A percentile compares a stretch with the other conserved stretches of the same genome.
phyloP scores from a whole-genome alignment of 495 filamentous ascomycete species.

The Glonium stellatum region DNA sequence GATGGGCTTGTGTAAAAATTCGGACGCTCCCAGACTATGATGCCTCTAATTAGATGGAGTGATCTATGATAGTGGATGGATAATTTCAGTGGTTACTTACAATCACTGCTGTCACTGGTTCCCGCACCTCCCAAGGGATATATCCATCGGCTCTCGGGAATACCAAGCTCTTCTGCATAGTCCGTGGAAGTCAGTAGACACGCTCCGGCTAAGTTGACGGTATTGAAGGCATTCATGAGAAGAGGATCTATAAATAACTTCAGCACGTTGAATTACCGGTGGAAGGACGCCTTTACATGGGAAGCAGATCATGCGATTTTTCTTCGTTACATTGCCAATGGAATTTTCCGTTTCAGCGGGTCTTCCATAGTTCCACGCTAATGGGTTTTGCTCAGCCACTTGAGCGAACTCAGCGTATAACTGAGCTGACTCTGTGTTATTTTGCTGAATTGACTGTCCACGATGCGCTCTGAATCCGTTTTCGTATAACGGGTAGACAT shows the following conservation, averaged over 20 bases:
- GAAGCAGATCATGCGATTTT: conserved; percentile 50
- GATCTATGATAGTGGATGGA: not conserved
- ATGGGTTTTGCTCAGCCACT: conserved; percentile 40
- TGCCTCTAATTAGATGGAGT: not conserved
- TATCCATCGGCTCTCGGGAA: conserved; percentile 47
- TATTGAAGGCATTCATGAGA: conserved; percentile 57
- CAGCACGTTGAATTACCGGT: not conserved
- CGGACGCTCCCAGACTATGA: conserved; percentile 48
- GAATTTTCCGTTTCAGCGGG: conserved; percentile 32
- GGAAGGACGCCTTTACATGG: conserved; percentile 38
- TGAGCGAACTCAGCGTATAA: conserved; percentile 47
- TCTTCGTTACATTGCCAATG: conserved; percentile 43
- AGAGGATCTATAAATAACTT: conserved; percentile 44
- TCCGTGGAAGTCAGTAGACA: conserved; percentile 47
- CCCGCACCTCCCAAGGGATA: conserved; percentile 52
- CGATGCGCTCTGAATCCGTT: conserved; percentile 46
- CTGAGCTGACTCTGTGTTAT: conserved; percentile 42
- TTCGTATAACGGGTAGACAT: conserved; percentile 51
- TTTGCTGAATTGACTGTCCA: conserved; percentile 42
- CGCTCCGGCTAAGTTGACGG: conserved; percentile 48
- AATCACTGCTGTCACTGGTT: conserved; percentile 42
- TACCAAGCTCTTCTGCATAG: conserved; percentile 43
- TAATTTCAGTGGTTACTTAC: conserved; percentile 28
- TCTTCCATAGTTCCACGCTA: conserved; percentile 45
- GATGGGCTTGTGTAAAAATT: conserved; percentile 45